These are phyloP conservation scores for Lachancea quebecensis DNA, from an alignment of 805 yeast species.

Conservation along the genomic window DNA sequence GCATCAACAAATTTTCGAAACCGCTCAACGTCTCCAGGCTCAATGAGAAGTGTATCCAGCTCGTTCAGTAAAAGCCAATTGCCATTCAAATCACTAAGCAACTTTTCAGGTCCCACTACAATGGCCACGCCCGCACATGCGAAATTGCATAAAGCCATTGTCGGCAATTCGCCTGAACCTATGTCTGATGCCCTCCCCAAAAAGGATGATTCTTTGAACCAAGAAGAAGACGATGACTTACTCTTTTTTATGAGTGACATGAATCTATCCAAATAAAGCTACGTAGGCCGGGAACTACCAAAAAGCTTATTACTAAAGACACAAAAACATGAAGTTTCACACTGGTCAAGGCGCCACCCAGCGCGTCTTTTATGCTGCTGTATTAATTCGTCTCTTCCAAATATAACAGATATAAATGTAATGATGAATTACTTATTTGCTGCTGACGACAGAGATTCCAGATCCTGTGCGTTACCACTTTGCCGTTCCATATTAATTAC, in stretches of 20 bases:
- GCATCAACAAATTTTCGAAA: conserved; percentile 8
- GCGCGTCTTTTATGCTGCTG: too few species aligned
- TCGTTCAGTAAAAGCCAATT: conserved; percentile 21
- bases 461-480: background rate
- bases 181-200: conserved; percentile 4
- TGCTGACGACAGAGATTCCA: background rate
- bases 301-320: too few species aligned
- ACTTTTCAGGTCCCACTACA: conserved; percentile 29
- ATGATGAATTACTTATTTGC: background rate
- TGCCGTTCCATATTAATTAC: background rate
- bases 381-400: too few species aligned
- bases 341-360: too few species aligned
- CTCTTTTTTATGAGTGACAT: conserved; percentile 71
- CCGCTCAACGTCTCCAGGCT: conserved; percentile 22
- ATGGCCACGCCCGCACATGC: conserved; percentile 31
- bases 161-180: conserved; percentile 2
- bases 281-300: too few species aligned
- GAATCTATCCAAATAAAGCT: conserved; percentile 37
- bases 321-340: too few species aligned
- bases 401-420: background rate
- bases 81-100: conserved; percentile 24
- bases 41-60: conserved; percentile 24
- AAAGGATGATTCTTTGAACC: conserved; percentile 30
- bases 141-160: conserved; percentile 21
- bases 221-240: conserved; percentile 59